Percentiles rank a stretch among this genome's conserved stretches.
Evolutionary conservation across 139 green algal species (phyloP).

Genomic region (Spirogloea muscicola): DNA sequence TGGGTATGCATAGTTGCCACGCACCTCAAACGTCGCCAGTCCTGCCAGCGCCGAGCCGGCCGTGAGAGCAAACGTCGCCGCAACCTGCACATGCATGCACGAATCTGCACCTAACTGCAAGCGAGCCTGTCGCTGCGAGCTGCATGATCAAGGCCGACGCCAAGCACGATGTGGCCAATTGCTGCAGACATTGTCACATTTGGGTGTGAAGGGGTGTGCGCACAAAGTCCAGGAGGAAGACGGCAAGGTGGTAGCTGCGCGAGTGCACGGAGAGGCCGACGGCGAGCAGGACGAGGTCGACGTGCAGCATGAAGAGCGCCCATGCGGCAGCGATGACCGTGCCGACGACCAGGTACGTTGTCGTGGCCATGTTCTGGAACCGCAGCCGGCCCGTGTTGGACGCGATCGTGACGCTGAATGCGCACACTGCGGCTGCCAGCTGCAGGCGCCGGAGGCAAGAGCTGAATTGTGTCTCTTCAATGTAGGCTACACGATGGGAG

Average conservation of each 20-base stretch:
- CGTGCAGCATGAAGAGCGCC: constrained; percentile 4
- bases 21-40: constrained; percentile 20
- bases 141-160: neutral
- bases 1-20: neutral
- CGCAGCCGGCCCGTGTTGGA: neutral
- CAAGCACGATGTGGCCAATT: no score
- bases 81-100: no score
- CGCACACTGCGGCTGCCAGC: constrained; percentile 3
- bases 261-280: neutral
- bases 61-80: neutral
- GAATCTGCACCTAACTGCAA: no score
- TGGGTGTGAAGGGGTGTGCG: neutral
- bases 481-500: no score
- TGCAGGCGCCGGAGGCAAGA: neutral
- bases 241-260: neutral
- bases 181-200: no score
- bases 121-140: no score
- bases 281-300: neutral
- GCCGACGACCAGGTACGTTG: constrained; percentile 3
- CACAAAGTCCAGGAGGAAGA: neutral
- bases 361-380: neutral
- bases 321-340: neutral
- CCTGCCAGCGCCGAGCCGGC: constrained; percentile 10
- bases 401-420: neutral
- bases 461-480: no score